Percentiles rank a stretch among this genome's conserved stretches.
phyloP scores from a whole-genome alignment of 148 eudicot genomes.

The Rhododendron mucronatum region DNA sequence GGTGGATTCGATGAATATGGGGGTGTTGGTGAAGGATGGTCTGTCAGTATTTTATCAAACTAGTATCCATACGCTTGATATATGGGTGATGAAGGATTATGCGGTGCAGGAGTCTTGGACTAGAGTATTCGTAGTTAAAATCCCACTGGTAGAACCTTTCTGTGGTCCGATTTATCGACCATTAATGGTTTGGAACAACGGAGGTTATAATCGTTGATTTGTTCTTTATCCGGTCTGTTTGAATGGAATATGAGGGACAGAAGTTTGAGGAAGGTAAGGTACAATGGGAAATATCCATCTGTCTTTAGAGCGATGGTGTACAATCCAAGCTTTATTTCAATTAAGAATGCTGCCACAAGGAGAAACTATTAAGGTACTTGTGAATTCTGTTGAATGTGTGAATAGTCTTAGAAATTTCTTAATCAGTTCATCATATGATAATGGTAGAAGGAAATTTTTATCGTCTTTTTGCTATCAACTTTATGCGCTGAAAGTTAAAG shows the following conservation, averaged over 20 bases:
- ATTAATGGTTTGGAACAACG: constrained; percentile 14
- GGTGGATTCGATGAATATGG: constrained; percentile 33
- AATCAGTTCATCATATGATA: not conserved
- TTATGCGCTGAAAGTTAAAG: too few relatives aligned
- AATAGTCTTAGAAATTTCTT: not conserved
- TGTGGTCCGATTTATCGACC: not conserved
- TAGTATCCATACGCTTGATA: constrained; percentile 17
- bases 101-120: constrained; percentile 38
- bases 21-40: constrained; percentile 19
- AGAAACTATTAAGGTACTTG: not conserved
- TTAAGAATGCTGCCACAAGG: constrained; percentile 17
- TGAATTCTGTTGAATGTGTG: not conserved
- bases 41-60: constrained; percentile 19
- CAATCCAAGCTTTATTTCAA: constrained; percentile 28
- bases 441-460: too few relatives aligned
- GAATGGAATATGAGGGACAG: constrained; percentile 10
- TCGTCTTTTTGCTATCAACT: too few relatives aligned
- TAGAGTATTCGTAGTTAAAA: constrained; percentile 17
- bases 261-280: not conserved
- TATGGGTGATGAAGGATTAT: constrained; percentile 9
- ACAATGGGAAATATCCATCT: not conserved
- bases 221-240: constrained; percentile 18
- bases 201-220: constrained; percentile 19
- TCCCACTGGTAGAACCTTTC: constrained; percentile 6
- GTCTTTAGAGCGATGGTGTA: constrained; percentile 19